These are phyloP conservation scores for Colletotrichum sojae DNA, from an alignment of 2,329 filamentous ascomycete species.

Conservation along the genomic window DNA sequence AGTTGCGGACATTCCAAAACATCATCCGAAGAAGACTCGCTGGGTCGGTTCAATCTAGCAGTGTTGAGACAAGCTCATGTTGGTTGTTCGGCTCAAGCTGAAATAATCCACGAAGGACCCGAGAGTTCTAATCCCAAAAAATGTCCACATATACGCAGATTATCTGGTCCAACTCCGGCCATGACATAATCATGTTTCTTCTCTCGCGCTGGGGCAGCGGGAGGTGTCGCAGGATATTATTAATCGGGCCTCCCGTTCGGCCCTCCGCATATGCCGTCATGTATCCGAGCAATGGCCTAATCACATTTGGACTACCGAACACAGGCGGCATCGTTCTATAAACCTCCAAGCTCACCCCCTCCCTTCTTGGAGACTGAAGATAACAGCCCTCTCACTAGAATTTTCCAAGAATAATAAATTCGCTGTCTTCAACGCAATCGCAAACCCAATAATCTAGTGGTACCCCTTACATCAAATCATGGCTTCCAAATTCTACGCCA, in stretches of 20 bases:
- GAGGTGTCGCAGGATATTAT: conserved; percentile 21
- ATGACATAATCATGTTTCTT: no score
- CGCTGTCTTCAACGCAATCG: no score
- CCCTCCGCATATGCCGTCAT: conserved; percentile 37
- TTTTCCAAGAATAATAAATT: background rate
- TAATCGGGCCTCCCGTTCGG: conserved; percentile 34
- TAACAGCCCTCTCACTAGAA: background rate
- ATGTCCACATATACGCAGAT: no score
- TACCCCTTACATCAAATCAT: conserved; percentile 38
- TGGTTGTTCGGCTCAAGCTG: no score
- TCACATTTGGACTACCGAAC: background rate
- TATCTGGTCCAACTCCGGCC: no score
- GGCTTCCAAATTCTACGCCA: conserved; percentile 67
- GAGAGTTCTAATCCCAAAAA: no score
- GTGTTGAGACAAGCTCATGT: no score
- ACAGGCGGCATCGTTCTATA: conserved; percentile 11
- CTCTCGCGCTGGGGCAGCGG: conserved; percentile 18
- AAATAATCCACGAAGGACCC: no score
- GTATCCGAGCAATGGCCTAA: conserved; percentile 36
- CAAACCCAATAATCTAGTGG: no score
- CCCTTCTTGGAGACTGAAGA: background rate
- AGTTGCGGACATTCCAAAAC: no score
- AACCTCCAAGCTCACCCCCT: background rate
- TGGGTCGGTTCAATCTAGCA: no score
- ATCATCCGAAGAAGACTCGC: no score